Base-by-base conservation (phyloP, 192 early-diverging fungal genomes). In the Coemansia sp. region DNA sequence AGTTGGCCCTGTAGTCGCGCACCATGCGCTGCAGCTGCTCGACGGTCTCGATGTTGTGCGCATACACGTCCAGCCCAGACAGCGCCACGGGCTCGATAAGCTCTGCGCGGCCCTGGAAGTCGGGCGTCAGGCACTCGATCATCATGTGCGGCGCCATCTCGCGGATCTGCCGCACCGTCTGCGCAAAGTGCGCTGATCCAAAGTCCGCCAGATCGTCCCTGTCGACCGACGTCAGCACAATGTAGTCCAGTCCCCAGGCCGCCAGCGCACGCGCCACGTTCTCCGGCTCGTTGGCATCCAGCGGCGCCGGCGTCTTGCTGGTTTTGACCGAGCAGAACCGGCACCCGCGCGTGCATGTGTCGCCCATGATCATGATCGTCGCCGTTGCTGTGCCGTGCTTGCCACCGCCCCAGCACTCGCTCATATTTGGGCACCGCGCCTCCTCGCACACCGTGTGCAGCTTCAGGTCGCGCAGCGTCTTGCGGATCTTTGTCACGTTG, bases 271-370 rank as follows among this genome's bases (percentile, higher is more conserved):
- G 87, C 0, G 96, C 92, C 6, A 94, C 95, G 72, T 94, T 88
- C 75, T 92, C 89, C 23, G 96, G 96, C 67, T 98, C 96, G 62
- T 84, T 76, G 19, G 88, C 83, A 83, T 98, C 95, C 59, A 96
- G 81, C 6, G 94, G 84, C 23, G 84, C 84, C 6, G 96, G 96
- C 2, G 71, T 76, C 61, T 87, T 85, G 79, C 87, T 95, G 42
- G 96, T 98, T 81, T 98, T 98, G 33, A 98, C 96, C 15, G 94
- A 93, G 65, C 96, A 98, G 84, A 98, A 98, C 42, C 96, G 83
- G 79, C 96, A 98, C 0, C 95, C 96, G 57, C 96, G 86, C 6
- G 96, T 98, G 79, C 96, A 98, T 71, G 94, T 92, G 67, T 95
- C 94, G 55, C 96, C 96, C 94, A 98, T 96, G 66, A 98, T 84